Conservation (phyloP, 1,139 yeast genomes). For the Debaryomyces udenii region DNA sequence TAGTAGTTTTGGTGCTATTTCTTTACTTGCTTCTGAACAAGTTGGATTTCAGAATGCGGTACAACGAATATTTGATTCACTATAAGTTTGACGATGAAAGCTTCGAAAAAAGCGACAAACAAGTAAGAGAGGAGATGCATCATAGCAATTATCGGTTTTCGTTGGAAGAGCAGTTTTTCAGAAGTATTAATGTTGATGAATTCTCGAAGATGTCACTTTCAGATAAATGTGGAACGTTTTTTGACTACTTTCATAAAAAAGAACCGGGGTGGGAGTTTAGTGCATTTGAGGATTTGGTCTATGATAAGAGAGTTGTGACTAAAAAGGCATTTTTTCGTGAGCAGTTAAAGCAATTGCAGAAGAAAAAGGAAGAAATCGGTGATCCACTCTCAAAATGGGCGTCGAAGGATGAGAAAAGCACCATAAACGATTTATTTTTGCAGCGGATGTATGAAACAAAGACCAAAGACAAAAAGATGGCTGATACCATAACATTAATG, state of each 20-base stretch:
- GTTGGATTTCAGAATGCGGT: slow-evolving; percentile 1
- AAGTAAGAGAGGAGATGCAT: slow-evolving; percentile 28
- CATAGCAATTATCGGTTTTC: slow-evolving; percentile 32
- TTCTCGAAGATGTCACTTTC: slow-evolving; percentile 14
- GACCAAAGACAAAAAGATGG: slow-evolving; percentile 34
- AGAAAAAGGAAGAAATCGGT: slow-evolving; percentile 15
- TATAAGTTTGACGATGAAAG: slow-evolving; percentile 16
- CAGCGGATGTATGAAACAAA: slow-evolving; percentile 20
- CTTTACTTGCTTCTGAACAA: slow-evolving; percentile 9
- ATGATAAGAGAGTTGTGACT: slow-evolving; percentile 34
- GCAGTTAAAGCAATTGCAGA: slow-evolving; percentile 11
- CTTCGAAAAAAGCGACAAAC: slow-evolving; percentile 20
- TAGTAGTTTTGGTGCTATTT: slow-evolving; percentile 8
- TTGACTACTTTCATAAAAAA: slow-evolving; percentile 22
- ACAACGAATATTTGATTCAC: slow-evolving; percentile 8
- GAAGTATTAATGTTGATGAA: slow-evolving; percentile 14
- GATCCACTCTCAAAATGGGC: slow-evolving; percentile 14
- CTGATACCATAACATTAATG: slow-evolving; percentile 36
- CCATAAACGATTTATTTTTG: slow-evolving; percentile 24
- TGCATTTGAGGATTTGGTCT: slow-evolving; percentile 19
- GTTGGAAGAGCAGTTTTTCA: slow-evolving; percentile 19
- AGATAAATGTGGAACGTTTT: slow-evolving; percentile 29
- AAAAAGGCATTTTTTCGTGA: slow-evolving; percentile 24
- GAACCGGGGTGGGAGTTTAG: slow-evolving; percentile 33
- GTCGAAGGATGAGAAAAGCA: slow-evolving; percentile 21